Evolutionary conservation across 192 early-diverging fungal species (phyloP).

Genomic region (Gigaspora rosea): DNA sequence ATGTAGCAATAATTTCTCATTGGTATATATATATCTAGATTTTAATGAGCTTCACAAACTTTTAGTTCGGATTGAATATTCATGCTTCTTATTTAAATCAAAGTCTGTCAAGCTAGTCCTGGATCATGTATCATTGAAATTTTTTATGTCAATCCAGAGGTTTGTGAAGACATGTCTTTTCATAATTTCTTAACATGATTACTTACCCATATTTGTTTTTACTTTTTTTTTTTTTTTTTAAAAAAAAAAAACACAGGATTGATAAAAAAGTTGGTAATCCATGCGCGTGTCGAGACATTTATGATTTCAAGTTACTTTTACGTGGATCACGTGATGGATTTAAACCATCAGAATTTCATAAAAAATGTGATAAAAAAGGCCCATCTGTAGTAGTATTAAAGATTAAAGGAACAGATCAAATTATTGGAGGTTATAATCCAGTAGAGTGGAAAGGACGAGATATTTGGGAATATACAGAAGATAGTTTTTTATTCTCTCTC

Average conservation of each 20-base stretch:
- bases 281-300: neutral
- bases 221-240: neutral
- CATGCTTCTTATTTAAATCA: too few relatives aligned
- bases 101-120: too few relatives aligned
- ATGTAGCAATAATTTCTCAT: constrained; percentile 1
- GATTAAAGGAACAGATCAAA: neutral
- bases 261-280: neutral
- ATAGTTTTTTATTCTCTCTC: constrained; percentile 16
- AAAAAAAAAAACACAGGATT: neutral
- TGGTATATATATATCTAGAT: neutral
- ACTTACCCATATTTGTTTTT: neutral
- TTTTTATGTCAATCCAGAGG: too few relatives aligned
- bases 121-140: too few relatives aligned
- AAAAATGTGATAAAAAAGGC: constrained; percentile 1
- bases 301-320: constrained; percentile 14
- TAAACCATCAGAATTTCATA: neutral
- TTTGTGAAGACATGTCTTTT: neutral
- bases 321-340: neutral
- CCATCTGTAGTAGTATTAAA: neutral
- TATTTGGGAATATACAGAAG: constrained; percentile 3
- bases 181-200: neutral
- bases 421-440: constrained; percentile 18
- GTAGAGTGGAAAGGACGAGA: neutral
- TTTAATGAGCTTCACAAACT: too few relatives aligned
- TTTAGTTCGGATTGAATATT: too few relatives aligned